Percentiles rank a stretch among this genome's conserved stretches.
Conservation (phyloP, 495 filamentous ascomycete species). For the Penicillium nucicola region DNA sequence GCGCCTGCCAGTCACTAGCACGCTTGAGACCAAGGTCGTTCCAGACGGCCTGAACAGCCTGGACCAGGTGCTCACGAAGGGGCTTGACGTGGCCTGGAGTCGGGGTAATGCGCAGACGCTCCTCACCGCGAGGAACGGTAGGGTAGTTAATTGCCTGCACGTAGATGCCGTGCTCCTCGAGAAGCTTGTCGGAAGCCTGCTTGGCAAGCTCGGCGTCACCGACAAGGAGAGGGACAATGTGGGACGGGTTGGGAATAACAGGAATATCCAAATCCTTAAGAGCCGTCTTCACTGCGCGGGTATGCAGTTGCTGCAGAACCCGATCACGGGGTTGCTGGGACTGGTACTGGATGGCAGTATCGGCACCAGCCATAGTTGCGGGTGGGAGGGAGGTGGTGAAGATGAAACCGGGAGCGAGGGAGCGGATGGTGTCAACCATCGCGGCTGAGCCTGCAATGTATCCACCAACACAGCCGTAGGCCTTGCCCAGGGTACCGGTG, state of each 20-base stretch:
- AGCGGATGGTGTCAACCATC: conserved; percentile 93
- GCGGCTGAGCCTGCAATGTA: conserved; percentile 91
- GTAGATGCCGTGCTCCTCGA: conserved; percentile 88
- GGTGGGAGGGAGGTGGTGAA: conserved; percentile 97
- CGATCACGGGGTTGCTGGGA: conserved; percentile 76
- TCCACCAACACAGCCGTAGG: conserved; percentile 95
- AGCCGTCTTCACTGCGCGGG: conserved; percentile 81
- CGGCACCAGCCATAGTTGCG: conserved; percentile 93
- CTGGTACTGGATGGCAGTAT: conserved; percentile 91
- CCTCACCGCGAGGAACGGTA: conserved; percentile 93
- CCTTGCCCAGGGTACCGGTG: conserved; percentile 94
- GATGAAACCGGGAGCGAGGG: conserved; percentile 95
- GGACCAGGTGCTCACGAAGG: conserved; percentile 80
- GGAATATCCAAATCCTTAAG: conserved; percentile 78
- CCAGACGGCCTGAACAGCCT: conserved; percentile 85
- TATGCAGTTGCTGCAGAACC: conserved; percentile 90
- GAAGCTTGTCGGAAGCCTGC: conserved; percentile 79
- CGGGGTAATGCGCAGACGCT: conserved; percentile 90
- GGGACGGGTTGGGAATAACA: conserved; percentile 96
- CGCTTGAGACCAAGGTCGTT: conserved; percentile 82
- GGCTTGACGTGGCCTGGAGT: conserved; percentile 86
- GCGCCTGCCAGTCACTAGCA: conserved; percentile 81
- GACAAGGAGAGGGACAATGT: conserved; percentile 92
- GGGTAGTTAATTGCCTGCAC: conserved; percentile 99
- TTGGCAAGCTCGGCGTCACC: conserved; percentile 94